Evolutionary conservation across 257 asterid species (phyloP).

Genomic region (Lantana camara): DNA sequence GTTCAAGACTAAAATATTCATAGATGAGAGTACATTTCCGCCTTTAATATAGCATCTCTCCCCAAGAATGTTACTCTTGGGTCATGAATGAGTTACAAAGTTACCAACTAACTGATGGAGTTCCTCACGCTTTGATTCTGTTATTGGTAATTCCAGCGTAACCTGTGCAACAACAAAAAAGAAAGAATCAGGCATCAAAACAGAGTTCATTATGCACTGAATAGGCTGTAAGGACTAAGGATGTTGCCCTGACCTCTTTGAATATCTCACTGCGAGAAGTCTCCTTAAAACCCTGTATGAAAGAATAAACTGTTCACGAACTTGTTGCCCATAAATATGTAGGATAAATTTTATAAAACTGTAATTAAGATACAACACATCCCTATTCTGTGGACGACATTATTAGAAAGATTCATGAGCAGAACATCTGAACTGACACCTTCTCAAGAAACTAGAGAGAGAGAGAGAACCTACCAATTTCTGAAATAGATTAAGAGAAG

Average conservation of each 20-base stretch:
- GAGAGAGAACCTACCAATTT: slow-evolving; percentile 61
- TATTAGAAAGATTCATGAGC: too few species aligned
- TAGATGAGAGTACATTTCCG: not conserved
- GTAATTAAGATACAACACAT: not conserved
- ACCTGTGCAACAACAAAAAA: slow-evolving; percentile 48
- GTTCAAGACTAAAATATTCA: not conserved
- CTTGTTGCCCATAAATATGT: not conserved
- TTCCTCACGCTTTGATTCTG: slow-evolving; percentile 55
- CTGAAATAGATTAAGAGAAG: slow-evolving; percentile 71
- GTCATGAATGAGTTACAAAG: slow-evolving; percentile 48
- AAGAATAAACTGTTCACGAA: slow-evolving; percentile 18
- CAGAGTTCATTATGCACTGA: not conserved
- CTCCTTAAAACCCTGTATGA: slow-evolving; percentile 69
- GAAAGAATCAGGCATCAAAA: not conserved
- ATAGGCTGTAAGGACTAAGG: slow-evolving; percentile 9
- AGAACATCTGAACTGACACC: too few species aligned
- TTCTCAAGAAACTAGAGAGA: too few species aligned
- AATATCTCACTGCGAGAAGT: slow-evolving; percentile 72
- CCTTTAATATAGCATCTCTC: slow-evolving; percentile 10
- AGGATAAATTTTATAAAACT: not conserved
- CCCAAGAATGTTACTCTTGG: slow-evolving; percentile 15
- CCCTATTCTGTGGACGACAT: not conserved
- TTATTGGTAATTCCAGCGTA: slow-evolving; percentile 66
- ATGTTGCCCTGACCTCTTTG: slow-evolving; percentile 63
- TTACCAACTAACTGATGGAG: slow-evolving; percentile 46